Evolutionary conservation across 805 yeast species (phyloP).

Genomic region (Scheffersomyces spartinae): DNA sequence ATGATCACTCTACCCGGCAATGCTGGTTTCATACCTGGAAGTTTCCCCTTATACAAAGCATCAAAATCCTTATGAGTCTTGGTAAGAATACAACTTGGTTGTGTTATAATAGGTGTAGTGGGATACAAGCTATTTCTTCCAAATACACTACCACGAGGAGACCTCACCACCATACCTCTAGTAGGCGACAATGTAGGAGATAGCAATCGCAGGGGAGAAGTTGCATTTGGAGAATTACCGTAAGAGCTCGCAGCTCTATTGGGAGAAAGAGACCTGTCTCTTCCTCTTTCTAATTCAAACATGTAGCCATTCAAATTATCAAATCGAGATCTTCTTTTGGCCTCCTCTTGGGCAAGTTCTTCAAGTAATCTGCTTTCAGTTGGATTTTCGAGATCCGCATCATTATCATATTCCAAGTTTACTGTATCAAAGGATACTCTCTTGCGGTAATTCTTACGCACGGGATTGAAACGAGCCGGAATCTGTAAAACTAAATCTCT

Average conservation of each 20-base stretch:
- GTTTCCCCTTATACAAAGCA: conserved; percentile 27
- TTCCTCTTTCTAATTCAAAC: conserved; percentile 6
- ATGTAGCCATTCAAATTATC: too few relatives aligned
- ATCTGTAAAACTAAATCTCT: too few relatives aligned
- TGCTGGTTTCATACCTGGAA: conserved; percentile 22
- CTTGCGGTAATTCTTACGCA: too few relatives aligned
- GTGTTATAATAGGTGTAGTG: conserved; percentile 28
- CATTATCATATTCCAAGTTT: conserved; percentile 20
- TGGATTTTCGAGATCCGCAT: conserved; percentile 11
- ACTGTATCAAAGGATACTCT: conserved; percentile 48
- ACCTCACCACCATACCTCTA: conserved; percentile 1
- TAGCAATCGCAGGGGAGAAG: conserved; percentile 6
- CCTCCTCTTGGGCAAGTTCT: conserved; percentile 7
- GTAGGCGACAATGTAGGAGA: too few relatives aligned
- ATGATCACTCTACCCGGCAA: conserved; percentile 44
- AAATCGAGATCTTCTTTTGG: too few relatives aligned
- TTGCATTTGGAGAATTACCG: conserved; percentile 10
- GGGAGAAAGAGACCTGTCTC: conserved; percentile 8
- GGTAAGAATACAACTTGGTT: conserved; percentile 31
- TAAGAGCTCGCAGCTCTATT: conserved; percentile 6
- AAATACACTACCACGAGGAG: conserved; percentile 1
- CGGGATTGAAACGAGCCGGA: too few relatives aligned
- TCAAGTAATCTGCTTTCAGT: conserved; percentile 1
- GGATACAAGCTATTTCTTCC: conserved; percentile 19
- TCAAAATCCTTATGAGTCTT: conserved; percentile 38